These are phyloP conservation scores for Paxillus rubicundulus DNA, from an alignment of 768 basidiomycete species.

Conservation along the genomic window DNA sequence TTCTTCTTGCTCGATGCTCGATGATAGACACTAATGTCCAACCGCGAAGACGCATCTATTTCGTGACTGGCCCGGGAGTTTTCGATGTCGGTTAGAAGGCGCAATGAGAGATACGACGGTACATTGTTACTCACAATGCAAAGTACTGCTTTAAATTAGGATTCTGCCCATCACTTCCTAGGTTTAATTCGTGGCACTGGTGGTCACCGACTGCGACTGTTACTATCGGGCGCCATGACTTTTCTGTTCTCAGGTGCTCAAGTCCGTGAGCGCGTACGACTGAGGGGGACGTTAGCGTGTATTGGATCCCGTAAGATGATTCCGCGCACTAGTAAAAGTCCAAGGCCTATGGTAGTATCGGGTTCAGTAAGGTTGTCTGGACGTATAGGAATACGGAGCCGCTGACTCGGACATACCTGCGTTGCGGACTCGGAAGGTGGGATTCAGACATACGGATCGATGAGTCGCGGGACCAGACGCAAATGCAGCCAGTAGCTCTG, in stretches of 20 bases:
- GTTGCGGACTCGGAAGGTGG: background rate
- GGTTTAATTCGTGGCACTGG: constrained; percentile 49
- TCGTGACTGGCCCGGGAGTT: constrained; percentile 41
- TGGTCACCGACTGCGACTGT: constrained; percentile 53
- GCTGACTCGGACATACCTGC: background rate
- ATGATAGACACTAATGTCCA: constrained; percentile 59
- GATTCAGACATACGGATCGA: background rate
- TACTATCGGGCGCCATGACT: constrained; percentile 66
- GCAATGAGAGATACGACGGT: background rate
- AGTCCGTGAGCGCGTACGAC: constrained; percentile 42
- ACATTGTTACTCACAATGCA: constrained; percentile 43
- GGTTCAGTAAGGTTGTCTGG: too few relatives aligned
- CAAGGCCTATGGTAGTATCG: constrained; percentile 2
- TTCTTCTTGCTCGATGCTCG: constrained; percentile 63
- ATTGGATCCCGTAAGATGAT: too few relatives aligned
- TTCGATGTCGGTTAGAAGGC: background rate
- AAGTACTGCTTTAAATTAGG: constrained; percentile 58
- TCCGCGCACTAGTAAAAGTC: constrained; percentile 12
- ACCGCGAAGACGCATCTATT: constrained; percentile 35
- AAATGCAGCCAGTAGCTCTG: too few relatives aligned
- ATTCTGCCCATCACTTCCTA: constrained; percentile 70
- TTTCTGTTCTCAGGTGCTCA: constrained; percentile 50
- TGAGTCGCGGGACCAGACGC: too few relatives aligned
- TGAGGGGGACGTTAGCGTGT: constrained; percentile 6
- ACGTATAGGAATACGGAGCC: too few relatives aligned